Evolutionary conservation across 2,329 filamentous ascomycete species (phyloP).

Genomic region (Epichloe amarillans): DNA sequence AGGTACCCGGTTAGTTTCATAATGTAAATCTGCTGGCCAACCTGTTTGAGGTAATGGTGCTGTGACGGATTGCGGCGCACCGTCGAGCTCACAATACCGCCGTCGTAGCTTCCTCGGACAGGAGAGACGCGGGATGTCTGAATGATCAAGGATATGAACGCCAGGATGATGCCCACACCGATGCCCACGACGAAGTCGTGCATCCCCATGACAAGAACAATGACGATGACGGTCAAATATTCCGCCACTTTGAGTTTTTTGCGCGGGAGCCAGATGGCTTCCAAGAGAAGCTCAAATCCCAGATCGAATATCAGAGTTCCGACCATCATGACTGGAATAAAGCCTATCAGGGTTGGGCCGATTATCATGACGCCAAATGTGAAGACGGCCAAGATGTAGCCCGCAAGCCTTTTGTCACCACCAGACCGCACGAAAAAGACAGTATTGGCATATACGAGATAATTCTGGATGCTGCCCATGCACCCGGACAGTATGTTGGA

Average conservation of each 20-base stretch:
- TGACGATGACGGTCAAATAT: slow-evolving; percentile 78
- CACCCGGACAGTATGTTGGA: slow-evolving; percentile 86
- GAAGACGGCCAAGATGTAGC: slow-evolving; percentile 66
- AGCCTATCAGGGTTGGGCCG: slow-evolving; percentile 80
- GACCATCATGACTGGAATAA: slow-evolving; percentile 93
- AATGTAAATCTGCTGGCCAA: slow-evolving; percentile 77
- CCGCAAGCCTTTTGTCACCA: slow-evolving; percentile 74
- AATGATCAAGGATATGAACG: slow-evolving; percentile 81
- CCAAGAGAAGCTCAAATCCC: slow-evolving; percentile 79
- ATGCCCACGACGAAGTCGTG: slow-evolving; percentile 96
- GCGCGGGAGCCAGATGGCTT: slow-evolving; percentile 79
- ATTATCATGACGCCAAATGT: slow-evolving; percentile 75
- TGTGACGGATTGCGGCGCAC: slow-evolving; percentile 85
- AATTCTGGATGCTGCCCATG: slow-evolving; percentile 85
- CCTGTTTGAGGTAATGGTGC: slow-evolving; percentile 70
- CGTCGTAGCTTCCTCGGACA: slow-evolving; percentile 80
- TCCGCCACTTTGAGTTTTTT: slow-evolving; percentile 79
- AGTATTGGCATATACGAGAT: slow-evolving; percentile 94
- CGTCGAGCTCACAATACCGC: slow-evolving; percentile 79
- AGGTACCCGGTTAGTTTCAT: slow-evolving; percentile 88
- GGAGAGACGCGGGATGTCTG: slow-evolving; percentile 85
- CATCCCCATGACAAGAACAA: slow-evolving; percentile 89
- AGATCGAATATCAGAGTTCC: slow-evolving; percentile 90
- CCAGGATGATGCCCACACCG: slow-evolving; percentile 77
- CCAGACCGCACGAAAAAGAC: slow-evolving; percentile 93